phyloP scores from a whole-genome alignment of 176 grass and related monocot genomes.

The Eragrostis curvula region DNA sequence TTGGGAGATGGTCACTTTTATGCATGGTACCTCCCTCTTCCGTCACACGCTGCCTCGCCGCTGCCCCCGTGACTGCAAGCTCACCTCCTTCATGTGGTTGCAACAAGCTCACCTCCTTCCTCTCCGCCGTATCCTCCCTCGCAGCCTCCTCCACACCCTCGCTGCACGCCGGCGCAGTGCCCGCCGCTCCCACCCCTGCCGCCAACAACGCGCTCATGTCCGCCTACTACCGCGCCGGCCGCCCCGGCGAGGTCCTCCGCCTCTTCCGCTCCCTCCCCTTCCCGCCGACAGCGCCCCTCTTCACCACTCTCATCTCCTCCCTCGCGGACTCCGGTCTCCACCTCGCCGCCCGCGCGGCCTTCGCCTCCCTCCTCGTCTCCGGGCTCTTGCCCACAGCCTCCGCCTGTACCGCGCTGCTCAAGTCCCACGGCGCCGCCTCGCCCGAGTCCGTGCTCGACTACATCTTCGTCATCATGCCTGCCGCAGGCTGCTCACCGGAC shows the following conservation, averaged over 20 bases:
- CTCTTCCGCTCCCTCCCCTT: conserved; percentile 58
- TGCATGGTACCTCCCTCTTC: too few relatives aligned
- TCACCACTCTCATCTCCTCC: conserved; percentile 63
- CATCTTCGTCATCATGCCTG: conserved; percentile 23
- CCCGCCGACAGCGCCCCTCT: conserved; percentile 29
- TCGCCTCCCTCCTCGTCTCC: conserved; percentile 50
- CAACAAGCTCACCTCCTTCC: conserved; percentile 51
- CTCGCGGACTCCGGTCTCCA: conserved; percentile 37
- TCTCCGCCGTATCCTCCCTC: conserved; percentile 42
- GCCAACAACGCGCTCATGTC: conserved; percentile 63
- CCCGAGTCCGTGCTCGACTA: conserved; percentile 21
- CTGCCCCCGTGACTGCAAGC: conserved; percentile 37
- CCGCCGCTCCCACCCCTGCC: conserved; percentile 30
- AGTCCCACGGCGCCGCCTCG: conserved; percentile 10
- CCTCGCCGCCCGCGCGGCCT: conserved; percentile 31
- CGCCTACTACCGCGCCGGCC: conserved; percentile 54
- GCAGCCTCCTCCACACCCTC: background rate
- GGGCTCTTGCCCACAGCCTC: conserved; percentile 40
- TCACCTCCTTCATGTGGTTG: conserved; percentile 48
- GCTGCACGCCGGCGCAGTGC: conserved; percentile 10
- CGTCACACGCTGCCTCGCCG: conserved; percentile 33
- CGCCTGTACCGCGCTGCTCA: conserved; percentile 54
- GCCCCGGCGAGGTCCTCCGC: conserved; percentile 49
- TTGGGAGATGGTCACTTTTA: too few relatives aligned
- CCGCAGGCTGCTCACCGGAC: conserved; percentile 41